Evolutionary conservation across 768 basidiomycete genomes (phyloP).

Genomic region (Mrakia blollopis): DNA sequence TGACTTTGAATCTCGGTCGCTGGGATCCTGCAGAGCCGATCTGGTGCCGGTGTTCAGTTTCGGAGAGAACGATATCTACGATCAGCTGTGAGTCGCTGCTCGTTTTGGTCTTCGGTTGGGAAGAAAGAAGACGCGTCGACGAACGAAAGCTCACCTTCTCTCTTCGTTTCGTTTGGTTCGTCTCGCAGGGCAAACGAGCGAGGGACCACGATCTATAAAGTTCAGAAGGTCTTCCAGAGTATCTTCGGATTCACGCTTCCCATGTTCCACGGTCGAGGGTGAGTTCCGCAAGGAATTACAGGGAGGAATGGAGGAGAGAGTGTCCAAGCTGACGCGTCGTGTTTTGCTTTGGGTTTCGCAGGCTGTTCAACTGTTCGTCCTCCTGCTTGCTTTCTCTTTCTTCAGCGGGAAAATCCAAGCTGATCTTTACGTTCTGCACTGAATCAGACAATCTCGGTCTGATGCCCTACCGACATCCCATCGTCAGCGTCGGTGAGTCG

Average conservation of each 20-base stretch:
- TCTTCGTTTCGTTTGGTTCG: neutral
- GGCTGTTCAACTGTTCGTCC: conserved; percentile 75
- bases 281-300: conserved; percentile 26
- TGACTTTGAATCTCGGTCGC: neutral
- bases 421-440: neutral
- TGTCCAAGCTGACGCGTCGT: neutral
- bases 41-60: conserved; percentile 97
- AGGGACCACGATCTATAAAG: conserved; percentile 75
- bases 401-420: neutral
- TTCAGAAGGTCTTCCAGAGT: conserved; percentile 87
- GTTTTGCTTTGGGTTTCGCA: conserved; percentile 22
- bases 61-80: conserved; percentile 98
- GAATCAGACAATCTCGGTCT: conserved; percentile 80
- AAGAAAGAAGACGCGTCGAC: neutral
- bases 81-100: conserved; percentile 65
- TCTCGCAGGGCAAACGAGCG: conserved; percentile 61
- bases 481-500: conserved; percentile 90
- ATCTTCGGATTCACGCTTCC: conserved; percentile 94
- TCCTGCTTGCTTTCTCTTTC: no score
- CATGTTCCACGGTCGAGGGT: conserved; percentile 91
- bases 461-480: conserved; percentile 90
- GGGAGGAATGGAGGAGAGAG: neutral
- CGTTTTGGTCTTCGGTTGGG: neutral
- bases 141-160: neutral
- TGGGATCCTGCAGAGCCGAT: conserved; percentile 60